These are phyloP conservation scores for Verticillium nonalfalfae DNA, from an alignment of 2,329 filamentous ascomycete genomes.

Conservation along the genomic window DNA sequence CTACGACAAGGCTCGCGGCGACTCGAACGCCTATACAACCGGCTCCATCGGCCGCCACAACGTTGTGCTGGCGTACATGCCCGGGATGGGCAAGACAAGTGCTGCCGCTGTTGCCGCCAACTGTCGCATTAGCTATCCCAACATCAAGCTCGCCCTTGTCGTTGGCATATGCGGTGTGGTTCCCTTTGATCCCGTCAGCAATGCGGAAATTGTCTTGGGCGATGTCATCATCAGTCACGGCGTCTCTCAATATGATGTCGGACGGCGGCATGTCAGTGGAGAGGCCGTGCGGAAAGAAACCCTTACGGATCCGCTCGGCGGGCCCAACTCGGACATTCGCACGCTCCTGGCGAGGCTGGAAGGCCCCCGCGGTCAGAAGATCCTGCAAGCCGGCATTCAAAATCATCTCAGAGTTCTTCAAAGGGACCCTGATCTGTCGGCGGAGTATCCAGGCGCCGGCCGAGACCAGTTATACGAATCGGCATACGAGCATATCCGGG, in stretches of 20 bases:
- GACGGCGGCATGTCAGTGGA: constrained; percentile 13
- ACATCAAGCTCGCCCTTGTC: constrained; percentile 13
- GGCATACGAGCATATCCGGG: constrained; percentile 10
- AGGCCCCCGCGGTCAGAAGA: constrained; percentile 7
- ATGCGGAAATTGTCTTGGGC: constrained; percentile 15
- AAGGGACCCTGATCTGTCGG: constrained; percentile 3
- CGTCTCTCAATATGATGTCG: constrained; percentile 22
- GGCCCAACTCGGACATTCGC: constrained; percentile 15
- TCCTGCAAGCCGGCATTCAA: constrained; percentile 1
- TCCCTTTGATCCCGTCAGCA: neutral
- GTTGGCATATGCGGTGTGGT: constrained; percentile 22
- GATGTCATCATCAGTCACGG: constrained; percentile 21
- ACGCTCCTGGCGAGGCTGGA: constrained; percentile 17
- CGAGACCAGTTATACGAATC: constrained; percentile 13
- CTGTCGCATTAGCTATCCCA: constrained; percentile 10
- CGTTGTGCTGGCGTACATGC: constrained; percentile 22
- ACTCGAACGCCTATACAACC: constrained; percentile 20
- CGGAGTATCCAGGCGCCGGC: constrained; percentile 8
- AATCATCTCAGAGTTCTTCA: constrained; percentile 12
- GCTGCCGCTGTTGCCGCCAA: constrained; percentile 13
- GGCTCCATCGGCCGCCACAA: constrained; percentile 17
- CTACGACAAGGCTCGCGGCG: constrained; percentile 17
- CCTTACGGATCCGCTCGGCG: constrained; percentile 11
- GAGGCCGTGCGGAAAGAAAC: constrained; percentile 16
- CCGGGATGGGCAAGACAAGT: constrained; percentile 18